These are phyloP conservation scores for Acanthamoeba healyi DNA, from an alignment of 208 protist genomes.

Conservation along the genomic window DNA sequence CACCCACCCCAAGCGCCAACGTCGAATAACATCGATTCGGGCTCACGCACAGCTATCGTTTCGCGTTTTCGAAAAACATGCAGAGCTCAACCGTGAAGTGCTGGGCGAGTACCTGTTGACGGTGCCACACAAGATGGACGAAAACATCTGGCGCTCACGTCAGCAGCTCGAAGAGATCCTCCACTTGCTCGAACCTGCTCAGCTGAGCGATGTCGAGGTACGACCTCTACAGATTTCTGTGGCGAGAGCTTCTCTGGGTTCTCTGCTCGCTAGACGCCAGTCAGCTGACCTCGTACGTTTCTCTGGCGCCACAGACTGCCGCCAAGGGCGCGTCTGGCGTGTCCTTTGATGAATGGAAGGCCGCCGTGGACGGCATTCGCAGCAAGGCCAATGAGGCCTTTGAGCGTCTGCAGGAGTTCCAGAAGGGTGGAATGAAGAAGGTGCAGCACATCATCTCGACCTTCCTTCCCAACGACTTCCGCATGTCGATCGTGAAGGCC, in stretches of 20 bases:
- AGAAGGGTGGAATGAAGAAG: background rate
- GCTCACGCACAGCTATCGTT: background rate
- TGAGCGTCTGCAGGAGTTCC: background rate
- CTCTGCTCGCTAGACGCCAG: background rate
- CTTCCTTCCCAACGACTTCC: conserved; percentile 78
- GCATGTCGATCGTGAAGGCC: conserved; percentile 69
- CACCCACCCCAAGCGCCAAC: too few species aligned
- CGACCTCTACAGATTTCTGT: too few species aligned
- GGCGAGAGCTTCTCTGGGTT: too few species aligned
- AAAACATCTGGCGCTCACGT: conserved; percentile 52
- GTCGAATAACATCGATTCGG: background rate
- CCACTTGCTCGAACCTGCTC: background rate
- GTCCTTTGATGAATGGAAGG: background rate
- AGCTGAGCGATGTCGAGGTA: background rate
- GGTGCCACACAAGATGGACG: conserved; percentile 61
- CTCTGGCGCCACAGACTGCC: background rate
- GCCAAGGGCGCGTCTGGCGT: background rate
- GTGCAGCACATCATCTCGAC: conserved; percentile 45
- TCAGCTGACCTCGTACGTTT: background rate
- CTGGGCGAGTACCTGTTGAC: background rate
- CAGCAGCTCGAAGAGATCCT: conserved; percentile 50
- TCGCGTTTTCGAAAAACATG: too few species aligned
- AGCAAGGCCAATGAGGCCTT: background rate
- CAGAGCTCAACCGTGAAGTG: background rate
- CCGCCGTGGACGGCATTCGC: background rate